Percentiles rank a stretch among this genome's conserved stretches.
phyloP scores from a whole-genome alignment of 2,329 filamentous ascomycete genomes.

The Aureobasidium vineae region DNA sequence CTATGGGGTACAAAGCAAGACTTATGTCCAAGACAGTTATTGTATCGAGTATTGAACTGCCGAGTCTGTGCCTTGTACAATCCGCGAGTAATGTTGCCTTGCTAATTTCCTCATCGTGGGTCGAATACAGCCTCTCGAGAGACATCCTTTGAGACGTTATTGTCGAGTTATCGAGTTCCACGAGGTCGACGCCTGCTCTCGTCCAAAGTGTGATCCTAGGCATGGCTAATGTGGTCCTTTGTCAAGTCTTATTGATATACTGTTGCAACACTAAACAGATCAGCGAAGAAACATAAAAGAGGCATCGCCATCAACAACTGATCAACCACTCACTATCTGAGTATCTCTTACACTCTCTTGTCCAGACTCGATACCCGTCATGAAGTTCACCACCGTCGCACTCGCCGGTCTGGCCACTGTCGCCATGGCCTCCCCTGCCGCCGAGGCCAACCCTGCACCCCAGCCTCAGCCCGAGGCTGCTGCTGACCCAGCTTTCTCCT shows the following conservation, averaged over 20 bases:
- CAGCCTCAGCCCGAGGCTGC: constrained; percentile 24
- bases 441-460: constrained; percentile 31
- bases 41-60: not conserved
- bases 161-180: not conserved
- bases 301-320: not conserved
- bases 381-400: constrained; percentile 32
- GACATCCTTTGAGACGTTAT: constrained; percentile 5
- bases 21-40: not conserved
- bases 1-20: not conserved
- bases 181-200: not conserved
- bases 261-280: not conserved
- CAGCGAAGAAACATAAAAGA: constrained; percentile 6
- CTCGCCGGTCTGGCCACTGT: constrained; percentile 23
- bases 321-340: not conserved
- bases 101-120: not conserved
- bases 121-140: not conserved
- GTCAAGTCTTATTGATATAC: constrained; percentile 9
- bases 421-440: constrained; percentile 32
- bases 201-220: not conserved
- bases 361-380: constrained; percentile 28
- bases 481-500: constrained; percentile 13
- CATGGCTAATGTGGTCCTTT: not conserved
- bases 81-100: constrained; percentile 11
- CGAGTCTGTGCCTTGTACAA: not conserved
- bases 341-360: not conserved